Percentiles rank a stretch among this genome's conserved stretches.
These are phyloP conservation scores for Neoboletus subvelutipes DNA, from an alignment of 768 basidiomycete genomes.

Conservation along the genomic window DNA sequence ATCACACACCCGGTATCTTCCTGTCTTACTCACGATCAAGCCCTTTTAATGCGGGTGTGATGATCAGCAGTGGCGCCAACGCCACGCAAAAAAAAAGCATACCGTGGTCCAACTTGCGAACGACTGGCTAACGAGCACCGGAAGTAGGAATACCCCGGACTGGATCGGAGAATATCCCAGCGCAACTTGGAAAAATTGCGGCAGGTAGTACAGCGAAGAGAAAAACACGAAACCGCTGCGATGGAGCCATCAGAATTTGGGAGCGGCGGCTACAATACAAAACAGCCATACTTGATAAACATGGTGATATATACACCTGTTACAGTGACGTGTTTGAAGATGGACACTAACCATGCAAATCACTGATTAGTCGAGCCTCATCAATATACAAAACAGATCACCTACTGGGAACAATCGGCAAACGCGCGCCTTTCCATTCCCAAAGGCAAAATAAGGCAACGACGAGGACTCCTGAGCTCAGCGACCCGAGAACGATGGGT, in stretches of 20 bases:
- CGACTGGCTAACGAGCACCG: constrained; percentile 65
- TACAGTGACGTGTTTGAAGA: constrained; percentile 67
- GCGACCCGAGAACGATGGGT: constrained; percentile 58
- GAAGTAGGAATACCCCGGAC: constrained; percentile 65
- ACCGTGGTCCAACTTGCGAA: constrained; percentile 54
- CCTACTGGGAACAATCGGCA: constrained; percentile 74
- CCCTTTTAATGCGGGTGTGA: constrained; percentile 39
- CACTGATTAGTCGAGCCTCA: not conserved
- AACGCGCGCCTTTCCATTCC: constrained; percentile 68
- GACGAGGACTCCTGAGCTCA: constrained; percentile 55
- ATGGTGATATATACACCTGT: constrained; percentile 67
- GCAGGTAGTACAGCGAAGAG: constrained; percentile 68
- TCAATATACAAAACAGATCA: not conserved
- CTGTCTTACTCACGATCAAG: constrained; percentile 60
- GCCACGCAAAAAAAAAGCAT: constrained; percentile 19
- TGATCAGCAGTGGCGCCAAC: not conserved
- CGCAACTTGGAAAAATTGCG: constrained; percentile 74
- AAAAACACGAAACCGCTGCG: constrained; percentile 59
- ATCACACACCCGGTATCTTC: constrained; percentile 52
- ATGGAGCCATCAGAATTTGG: not conserved
- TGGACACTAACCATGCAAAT: constrained; percentile 51
- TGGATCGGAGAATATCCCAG: constrained; percentile 64
- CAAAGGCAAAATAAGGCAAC: constrained; percentile 61
- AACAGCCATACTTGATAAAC: constrained; percentile 55
- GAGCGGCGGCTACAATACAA: not conserved